Base-by-base conservation (phyloP, 768 basidiomycete genomes). In the Amanita rimosa region DNA sequence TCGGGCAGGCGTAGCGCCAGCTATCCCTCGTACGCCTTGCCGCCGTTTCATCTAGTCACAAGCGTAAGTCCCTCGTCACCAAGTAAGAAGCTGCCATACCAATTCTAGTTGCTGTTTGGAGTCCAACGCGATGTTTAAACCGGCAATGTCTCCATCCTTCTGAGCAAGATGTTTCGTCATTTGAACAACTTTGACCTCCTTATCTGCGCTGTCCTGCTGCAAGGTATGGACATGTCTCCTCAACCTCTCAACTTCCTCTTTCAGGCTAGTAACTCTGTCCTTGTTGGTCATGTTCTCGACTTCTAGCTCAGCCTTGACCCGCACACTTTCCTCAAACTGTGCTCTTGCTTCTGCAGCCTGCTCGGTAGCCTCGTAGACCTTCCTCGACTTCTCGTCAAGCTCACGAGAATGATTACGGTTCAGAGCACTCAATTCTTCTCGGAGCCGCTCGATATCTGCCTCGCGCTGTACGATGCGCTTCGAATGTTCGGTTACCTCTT, bases 101-200 rank as follows among this genome's bases (percentile, higher is more conserved):
- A 94, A 60, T 60, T 95, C 91, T 35, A 96, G 67, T 62, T 94
- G 91, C 58, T 96, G 93, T 65, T 96, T 96, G 21, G 90, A 83
- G 63, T 94, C 90, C 47, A 96, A 65, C 0, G 92, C 93, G 29
- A 94, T 91, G 57, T 95, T 93, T 57, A 95, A 65, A n/a, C 87
- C 85, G 41, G 75, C 64, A 17, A 85, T 62, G 62, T 95, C 92
- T 37, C 92, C 85, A 62, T 83, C 81, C 53, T 84, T 75, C 58
- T 81, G 71, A 0, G 69, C 67, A 34, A 76, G 70, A 56, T 83
- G 72, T 65, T 86, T 88, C 52, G 72, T 74, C 45, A 89, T 63
- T 56, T 86, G 83, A 11, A 79, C 68, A 36, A 93, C 73, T 59
- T 82, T 84, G 33, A 94, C 74, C 53, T 94, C 92, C 66, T 83